Base-by-base conservation (phyloP, 352 stramenopile species). In the Phytophthora idaei region DNA sequence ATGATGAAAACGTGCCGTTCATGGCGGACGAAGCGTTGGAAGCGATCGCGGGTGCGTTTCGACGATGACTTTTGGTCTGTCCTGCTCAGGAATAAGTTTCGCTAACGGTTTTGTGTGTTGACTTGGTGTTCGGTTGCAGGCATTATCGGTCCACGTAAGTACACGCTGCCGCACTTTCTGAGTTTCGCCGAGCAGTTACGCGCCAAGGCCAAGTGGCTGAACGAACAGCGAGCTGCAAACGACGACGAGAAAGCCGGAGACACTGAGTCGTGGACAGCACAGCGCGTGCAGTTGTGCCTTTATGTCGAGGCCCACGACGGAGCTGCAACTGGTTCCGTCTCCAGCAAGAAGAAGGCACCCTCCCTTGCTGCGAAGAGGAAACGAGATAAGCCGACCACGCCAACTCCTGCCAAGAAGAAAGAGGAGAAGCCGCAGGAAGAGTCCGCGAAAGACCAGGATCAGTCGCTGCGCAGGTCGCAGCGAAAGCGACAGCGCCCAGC, bases 21-120 rank as follows among this genome's bases (percentile, higher is more conserved):
- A 94, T 94, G 86, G 81, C 72, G 21, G 86, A 94, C 53, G 86
- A 94, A 69, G 86, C 84, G 14, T 70, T 93, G 21, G 85, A 94
- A 31, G 86, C 86, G 1, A 70, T 93, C 36, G 81, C 84, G 5
- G 62, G 81, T 90, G 46, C 50, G 67, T 60, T 68, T 64, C 63
- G 32, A 10, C 27, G 5, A 48, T 6, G 32, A 31, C 29, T 32
- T 25, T 50, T 42, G 34, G 65, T 37, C 61, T 64, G 45, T 64
- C 46, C 28, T 57, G 27, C 3, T 51, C 11, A 56, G 32, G 34
- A 57, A 62, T 59, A 48, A 50, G 39, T 27, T 37, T 21, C 32
- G 37, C 14, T 67, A 37, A 59, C 10, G 28, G 11, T 49, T 54
- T 37, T 15, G 31, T 45, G 11, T 31, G 29, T 41, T 4, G 48